Percentiles rank a stretch among this genome's conserved stretches.
Conservation (phyloP, 176 grass and related monocot genomes). For the Hordeum marinum region DNA sequence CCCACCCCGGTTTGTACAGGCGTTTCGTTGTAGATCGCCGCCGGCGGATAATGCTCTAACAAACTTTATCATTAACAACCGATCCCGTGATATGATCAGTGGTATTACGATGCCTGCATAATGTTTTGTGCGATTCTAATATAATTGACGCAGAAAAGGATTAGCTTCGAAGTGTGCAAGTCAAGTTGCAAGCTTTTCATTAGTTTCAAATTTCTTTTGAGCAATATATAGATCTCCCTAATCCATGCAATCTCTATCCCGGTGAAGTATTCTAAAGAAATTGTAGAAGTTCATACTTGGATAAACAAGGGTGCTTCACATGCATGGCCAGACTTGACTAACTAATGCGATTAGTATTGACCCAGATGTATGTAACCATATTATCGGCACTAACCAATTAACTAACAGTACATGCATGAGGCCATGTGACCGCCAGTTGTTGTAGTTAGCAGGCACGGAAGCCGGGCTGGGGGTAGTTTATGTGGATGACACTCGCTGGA, state of each 20-base stretch:
- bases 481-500: neutral
- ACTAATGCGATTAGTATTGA: neutral
- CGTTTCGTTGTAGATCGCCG: neutral
- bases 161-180: neutral
- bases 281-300: no score
- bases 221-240: no score
- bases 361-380: neutral
- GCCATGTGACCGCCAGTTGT: conserved; percentile 34
- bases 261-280: no score
- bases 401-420: neutral
- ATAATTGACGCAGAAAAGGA: neutral
- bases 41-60: neutral
- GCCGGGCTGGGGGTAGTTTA: neutral
- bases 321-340: neutral
- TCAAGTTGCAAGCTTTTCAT: no score
- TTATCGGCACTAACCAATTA: neutral
- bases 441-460: conserved; percentile 1
- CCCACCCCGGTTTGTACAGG: neutral
- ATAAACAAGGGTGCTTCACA: neutral
- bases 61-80: no score
- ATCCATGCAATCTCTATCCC: no score
- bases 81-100: no score
- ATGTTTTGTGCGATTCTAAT: no score
- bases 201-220: no score
- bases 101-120: no score